Evolutionary conservation across 805 yeast genomes (phyloP).

Genomic region (Candida silvatica): DNA sequence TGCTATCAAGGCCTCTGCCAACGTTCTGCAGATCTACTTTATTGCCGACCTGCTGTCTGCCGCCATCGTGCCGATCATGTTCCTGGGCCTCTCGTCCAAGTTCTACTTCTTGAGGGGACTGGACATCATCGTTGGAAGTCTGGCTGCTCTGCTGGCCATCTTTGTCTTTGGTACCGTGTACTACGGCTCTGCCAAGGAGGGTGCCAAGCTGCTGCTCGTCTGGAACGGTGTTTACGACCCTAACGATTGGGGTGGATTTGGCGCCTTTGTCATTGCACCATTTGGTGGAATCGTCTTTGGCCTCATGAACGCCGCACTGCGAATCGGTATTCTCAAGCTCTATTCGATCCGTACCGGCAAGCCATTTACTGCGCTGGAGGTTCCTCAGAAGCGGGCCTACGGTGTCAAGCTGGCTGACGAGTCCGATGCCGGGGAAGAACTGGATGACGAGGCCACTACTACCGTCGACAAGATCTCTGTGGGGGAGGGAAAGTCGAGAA

Average conservation of each 20-base stretch:
- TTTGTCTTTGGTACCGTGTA: conserved; percentile 81
- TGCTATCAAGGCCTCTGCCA: conserved; percentile 73
- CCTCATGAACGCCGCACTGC: conserved; percentile 36
- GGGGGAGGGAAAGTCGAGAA: conserved; percentile 6
- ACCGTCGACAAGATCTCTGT: conserved; percentile 4
- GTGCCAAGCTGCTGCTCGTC: conserved; percentile 66
- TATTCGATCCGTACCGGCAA: conserved; percentile 27
- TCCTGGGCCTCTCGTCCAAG: conserved; percentile 63
- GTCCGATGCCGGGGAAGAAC: conserved; percentile 8
- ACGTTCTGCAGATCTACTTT: conserved; percentile 77
- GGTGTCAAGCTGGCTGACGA: too few species aligned
- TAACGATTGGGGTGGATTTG: conserved; percentile 90
- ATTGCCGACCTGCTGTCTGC: conserved; percentile 89
- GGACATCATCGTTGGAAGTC: conserved; percentile 77
- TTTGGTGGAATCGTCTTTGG: conserved; percentile 65
- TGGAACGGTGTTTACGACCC: conserved; percentile 72
- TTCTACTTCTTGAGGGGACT: conserved; percentile 68
- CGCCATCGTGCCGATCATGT: conserved; percentile 74
- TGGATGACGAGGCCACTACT: conserved; percentile 6
- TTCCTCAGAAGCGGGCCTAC: conserved; percentile 15
- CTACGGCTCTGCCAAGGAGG: conserved; percentile 62
- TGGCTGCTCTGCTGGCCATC: conserved; percentile 73
- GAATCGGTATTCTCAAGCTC: conserved; percentile 30
- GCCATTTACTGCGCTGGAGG: conserved; percentile 38
- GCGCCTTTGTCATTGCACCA: conserved; percentile 90